Evolutionary conservation across 2,329 filamentous ascomycete species (phyloP).

Genomic region (Fusarium transvaalense): DNA sequence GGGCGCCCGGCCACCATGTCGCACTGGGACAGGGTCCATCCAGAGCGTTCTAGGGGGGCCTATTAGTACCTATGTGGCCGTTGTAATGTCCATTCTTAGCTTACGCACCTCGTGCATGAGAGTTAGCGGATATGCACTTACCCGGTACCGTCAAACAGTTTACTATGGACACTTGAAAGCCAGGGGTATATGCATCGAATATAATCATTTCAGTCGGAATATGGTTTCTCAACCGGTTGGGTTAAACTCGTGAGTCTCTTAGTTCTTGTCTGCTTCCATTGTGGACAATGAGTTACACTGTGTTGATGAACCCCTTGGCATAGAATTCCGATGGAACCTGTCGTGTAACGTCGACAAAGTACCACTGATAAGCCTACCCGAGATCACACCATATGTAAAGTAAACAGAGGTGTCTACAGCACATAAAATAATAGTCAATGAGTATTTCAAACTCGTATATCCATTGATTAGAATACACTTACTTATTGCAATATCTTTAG

Average conservation of each 20-base stretch:
- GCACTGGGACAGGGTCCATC: slow-evolving; percentile 13
- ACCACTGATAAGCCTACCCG: not conserved
- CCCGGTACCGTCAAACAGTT: slow-evolving; percentile 6
- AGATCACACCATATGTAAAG: not conserved
- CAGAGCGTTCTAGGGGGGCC: slow-evolving; percentile 16
- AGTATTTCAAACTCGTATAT: no score
- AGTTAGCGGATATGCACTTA: not conserved
- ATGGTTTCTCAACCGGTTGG: no score
- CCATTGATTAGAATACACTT: no score
- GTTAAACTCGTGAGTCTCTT: no score
- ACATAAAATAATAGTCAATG: not conserved
- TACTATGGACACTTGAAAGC: not conserved
- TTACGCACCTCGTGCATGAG: not conserved
- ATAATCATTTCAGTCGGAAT: not conserved
- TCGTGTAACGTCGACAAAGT: not conserved
- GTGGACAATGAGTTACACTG: not conserved
- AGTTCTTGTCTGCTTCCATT: not conserved
- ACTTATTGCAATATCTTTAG: no score
- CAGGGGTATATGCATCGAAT: not conserved
- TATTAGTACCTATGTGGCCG: slow-evolving; percentile 3
- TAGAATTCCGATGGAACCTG: not conserved
- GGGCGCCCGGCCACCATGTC: not conserved
- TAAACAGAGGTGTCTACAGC: not conserved
- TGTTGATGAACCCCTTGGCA: not conserved
- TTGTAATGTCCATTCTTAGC: not conserved